phyloP scores from a whole-genome alignment of 2,329 filamentous ascomycete species.

The Rhynchosporium secalis region DNA sequence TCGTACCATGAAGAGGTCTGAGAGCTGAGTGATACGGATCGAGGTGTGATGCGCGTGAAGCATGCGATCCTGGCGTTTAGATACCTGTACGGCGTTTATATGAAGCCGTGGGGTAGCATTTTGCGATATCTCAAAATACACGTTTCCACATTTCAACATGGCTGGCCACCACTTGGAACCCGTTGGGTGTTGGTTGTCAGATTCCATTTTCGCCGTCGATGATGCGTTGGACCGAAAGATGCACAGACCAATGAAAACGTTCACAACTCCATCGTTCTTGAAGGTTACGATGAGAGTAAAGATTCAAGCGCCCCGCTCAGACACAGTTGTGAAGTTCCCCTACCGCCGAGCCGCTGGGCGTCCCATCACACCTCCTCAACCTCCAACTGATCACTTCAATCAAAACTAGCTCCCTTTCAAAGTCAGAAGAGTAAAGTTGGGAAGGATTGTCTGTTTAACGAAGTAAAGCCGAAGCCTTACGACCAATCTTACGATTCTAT shows the following conservation, averaged over 20 bases:
- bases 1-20: background rate
- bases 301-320: constrained; percentile 10
- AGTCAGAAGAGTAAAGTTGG: background rate
- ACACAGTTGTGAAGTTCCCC: constrained; percentile 19
- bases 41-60: constrained; percentile 2
- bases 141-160: constrained; percentile 3
- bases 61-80: constrained; percentile 12
- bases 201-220: background rate
- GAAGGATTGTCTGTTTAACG: background rate
- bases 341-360: constrained; percentile 21
- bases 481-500: background rate
- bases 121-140: constrained; percentile 3
- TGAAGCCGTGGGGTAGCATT: background rate
- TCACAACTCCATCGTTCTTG: background rate
- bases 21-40: constrained; percentile 1
- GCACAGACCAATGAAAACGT: background rate
- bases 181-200: background rate
- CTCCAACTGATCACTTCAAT: background rate
- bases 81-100: constrained; percentile 7
- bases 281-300: background rate
- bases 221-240: background rate
- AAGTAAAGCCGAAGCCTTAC: background rate
- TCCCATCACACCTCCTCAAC: constrained; percentile 6
- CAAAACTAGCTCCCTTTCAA: background rate
- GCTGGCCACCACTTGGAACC: background rate